Conservation (phyloP, 23 red algal species). For the Agarophyton chilense region DNA sequence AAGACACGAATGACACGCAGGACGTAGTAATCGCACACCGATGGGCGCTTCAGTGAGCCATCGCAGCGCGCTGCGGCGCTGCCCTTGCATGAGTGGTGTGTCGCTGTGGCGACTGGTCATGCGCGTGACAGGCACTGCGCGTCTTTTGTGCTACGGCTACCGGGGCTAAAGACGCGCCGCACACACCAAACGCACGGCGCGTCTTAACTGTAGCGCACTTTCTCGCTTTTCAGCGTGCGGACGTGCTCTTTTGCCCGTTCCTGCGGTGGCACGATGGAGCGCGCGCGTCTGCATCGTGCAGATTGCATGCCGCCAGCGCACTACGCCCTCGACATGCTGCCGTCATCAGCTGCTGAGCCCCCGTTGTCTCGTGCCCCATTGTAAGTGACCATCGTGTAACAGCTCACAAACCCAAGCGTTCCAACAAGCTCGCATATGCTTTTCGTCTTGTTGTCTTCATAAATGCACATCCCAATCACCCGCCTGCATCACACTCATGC, state of each 20-base stretch:
- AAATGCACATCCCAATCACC: too few species aligned
- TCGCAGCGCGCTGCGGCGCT: neutral
- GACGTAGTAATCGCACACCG: neutral
- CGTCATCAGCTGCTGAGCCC: neutral
- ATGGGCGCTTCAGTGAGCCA: neutral
- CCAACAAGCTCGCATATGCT: too few species aligned
- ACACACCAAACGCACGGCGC: neutral
- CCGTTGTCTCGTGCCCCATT: neutral
- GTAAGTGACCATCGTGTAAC: too few species aligned
- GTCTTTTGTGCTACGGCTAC: neutral
- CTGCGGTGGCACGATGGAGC: neutral
- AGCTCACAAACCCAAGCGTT: too few species aligned
- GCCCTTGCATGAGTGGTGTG: neutral
- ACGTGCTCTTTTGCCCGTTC: neutral
- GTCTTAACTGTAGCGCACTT: neutral
- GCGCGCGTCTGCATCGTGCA: neutral
- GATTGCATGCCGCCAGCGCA: neutral
- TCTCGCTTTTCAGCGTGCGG: neutral
- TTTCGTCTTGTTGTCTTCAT: too few species aligned
- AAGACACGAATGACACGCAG: slow-evolving; percentile 9
- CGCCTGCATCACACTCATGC: too few species aligned
- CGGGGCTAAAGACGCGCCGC: neutral
- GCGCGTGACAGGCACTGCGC: neutral
- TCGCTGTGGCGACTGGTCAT: neutral
- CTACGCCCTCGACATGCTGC: neutral